Conservation (phyloP, 192 early-diverging fungal genomes). For the Powellomyces hirtus region DNA sequence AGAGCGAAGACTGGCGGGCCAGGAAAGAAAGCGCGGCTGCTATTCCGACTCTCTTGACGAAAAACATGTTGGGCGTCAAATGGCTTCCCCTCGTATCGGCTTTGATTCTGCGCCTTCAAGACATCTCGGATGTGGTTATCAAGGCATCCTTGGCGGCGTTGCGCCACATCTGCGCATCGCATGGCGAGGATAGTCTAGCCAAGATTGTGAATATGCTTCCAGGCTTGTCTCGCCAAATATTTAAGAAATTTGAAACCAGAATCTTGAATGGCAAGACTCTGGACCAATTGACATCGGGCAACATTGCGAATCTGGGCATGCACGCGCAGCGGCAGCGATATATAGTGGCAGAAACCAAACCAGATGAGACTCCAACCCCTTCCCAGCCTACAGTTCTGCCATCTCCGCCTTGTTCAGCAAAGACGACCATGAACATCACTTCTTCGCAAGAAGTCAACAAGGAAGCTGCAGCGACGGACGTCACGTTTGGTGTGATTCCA, state of each 20-base stretch:
- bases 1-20: conserved; percentile 30
- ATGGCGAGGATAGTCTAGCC: conserved; percentile 8
- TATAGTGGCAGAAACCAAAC: neutral
- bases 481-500: conserved; percentile 19
- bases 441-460: neutral
- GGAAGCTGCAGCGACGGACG: neutral
- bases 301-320: neutral
- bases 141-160: conserved; percentile 13
- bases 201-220: conserved; percentile 1
- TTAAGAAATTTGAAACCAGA: conserved; percentile 6
- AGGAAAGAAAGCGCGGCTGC: conserved; percentile 24
- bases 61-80: neutral
- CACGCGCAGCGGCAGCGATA: neutral
- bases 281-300: neutral
- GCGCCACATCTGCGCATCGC: neutral
- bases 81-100: conserved; percentile 11
- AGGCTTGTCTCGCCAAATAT: conserved; percentile 14
- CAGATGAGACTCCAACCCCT: neutral
- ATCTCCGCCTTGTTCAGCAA: conserved; percentile 3
- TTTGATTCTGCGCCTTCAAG: conserved; percentile 13
- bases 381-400: neutral
- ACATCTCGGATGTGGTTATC: conserved; percentile 25
- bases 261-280: conserved; percentile 15
- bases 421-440: neutral
- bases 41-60: conserved; percentile 1